phyloP scores from a whole-genome alignment of 2,329 filamentous ascomycete genomes.

The Cladosporium sp. region DNA sequence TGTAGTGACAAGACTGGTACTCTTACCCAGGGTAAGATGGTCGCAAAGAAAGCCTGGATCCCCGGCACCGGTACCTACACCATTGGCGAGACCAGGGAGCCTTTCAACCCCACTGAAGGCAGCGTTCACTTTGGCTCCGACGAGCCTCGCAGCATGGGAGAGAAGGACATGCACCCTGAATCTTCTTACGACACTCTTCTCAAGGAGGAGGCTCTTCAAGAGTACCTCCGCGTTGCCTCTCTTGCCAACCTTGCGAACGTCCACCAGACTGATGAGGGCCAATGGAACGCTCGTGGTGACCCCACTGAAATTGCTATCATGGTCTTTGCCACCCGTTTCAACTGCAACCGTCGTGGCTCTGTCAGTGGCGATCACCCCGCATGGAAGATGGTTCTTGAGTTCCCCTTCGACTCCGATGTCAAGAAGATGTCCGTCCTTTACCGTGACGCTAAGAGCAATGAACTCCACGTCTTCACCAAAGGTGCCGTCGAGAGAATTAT shows the following conservation, averaged over 20 bases:
- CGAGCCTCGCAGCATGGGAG: slow-evolving; percentile 21
- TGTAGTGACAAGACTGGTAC: slow-evolving; percentile 72
- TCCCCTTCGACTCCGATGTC: slow-evolving; percentile 71
- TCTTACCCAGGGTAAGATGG: slow-evolving; percentile 58
- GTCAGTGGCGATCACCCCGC: slow-evolving; percentile 50
- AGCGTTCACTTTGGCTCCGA: slow-evolving; percentile 49
- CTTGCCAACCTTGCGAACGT: slow-evolving; percentile 67
- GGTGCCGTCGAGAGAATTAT: slow-evolving; percentile 71
- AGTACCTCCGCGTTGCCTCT: slow-evolving; percentile 60
- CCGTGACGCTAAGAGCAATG: slow-evolving; percentile 56
- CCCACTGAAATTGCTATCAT: slow-evolving; percentile 75
- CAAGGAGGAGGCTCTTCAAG: slow-evolving; percentile 43
- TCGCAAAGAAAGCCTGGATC: slow-evolving; percentile 63
- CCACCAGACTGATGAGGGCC: slow-evolving; percentile 55
- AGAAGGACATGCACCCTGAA: slow-evolving; percentile 21
- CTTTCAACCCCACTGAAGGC: slow-evolving; percentile 62
- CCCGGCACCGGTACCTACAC: slow-evolving; percentile 61
- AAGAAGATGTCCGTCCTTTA: slow-evolving; percentile 78
- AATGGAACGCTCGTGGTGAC: slow-evolving; percentile 66
- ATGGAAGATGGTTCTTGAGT: slow-evolving; percentile 65
- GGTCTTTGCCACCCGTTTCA: slow-evolving; percentile 69
- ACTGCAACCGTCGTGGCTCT: slow-evolving; percentile 29
- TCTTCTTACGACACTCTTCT: slow-evolving; percentile 17
- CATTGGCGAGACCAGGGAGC: slow-evolving; percentile 57
- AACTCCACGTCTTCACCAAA: slow-evolving; percentile 58